Evolutionary conservation across 352 stramenopile genomes (phyloP).

Genomic region (Globisporangium nagaii): DNA sequence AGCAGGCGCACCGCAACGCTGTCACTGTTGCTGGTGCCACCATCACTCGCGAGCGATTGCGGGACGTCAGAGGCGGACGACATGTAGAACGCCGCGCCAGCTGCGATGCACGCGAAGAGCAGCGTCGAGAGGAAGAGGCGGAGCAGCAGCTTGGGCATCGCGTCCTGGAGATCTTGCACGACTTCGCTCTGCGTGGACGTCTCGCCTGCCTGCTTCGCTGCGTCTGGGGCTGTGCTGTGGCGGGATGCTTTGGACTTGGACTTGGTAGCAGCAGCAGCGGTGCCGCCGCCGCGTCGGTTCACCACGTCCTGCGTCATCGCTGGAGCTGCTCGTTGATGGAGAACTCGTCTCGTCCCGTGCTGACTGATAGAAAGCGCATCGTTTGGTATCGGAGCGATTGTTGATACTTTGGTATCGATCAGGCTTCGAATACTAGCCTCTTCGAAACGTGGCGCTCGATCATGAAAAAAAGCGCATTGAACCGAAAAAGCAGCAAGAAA

Average conservation of each 20-base stretch:
- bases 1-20: not conserved
- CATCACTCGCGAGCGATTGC: not conserved
- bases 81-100: conserved; percentile 10
- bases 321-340: conserved; percentile 1
- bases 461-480: no score
- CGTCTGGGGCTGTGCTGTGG: not conserved
- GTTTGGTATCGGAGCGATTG: not conserved
- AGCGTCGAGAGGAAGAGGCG: conserved; percentile 21
- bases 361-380: not conserved
- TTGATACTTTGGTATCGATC: not conserved
- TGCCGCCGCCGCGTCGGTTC: conserved; percentile 4
- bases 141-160: conserved; percentile 29
- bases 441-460: no score
- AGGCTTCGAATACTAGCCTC: no score
- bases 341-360: not conserved
- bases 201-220: no score
- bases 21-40: not conserved
- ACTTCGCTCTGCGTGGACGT: conserved; percentile 4
- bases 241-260: not conserved
- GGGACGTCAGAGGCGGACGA: not conserved
- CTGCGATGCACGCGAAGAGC: conserved; percentile 21
- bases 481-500: no score
- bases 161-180: conserved; percentile 8
- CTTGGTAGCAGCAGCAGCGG: not conserved
- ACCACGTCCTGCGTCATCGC: conserved; percentile 7